Evolutionary conservation across 805 yeast species (phyloP), one percentile per base, ranked within the genome.

Genomic region (Suhomyces pyralidae): DNA sequence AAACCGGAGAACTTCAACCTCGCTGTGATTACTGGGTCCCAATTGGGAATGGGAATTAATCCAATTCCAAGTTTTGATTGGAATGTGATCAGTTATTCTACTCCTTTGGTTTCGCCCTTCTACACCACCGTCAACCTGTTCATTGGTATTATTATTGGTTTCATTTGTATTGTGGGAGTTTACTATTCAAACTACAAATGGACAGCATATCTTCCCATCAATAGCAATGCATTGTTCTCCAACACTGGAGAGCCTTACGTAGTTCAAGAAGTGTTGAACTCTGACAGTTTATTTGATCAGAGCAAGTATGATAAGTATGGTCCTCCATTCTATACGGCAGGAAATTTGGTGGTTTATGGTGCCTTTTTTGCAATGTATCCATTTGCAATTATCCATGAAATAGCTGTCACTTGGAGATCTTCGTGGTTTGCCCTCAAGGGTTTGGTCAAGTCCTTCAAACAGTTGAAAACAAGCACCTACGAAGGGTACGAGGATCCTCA

Each of bases 61-160:
- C 85, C 85, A 10, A 59, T 79, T 40, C 63, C 85, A 8, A 71
- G 81, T 1, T 75, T 82, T 61, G 86, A 82, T 47, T 81, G 84
- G 65, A 81, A 79, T 64, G 24, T 54, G 5, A 57, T 74, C 8
- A 57, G 62, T 34, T 64, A 55, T 28, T 59, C 58, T 26, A 45
- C 59, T 7, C 60, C 72, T 2, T 69, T 83, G 64, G 59, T 74
- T 9, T 52, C 72, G 15, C 87, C 86, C 22, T 73, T 74, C 48
- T 78, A 64, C 57, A 62, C 80, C 0, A 56, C 28, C n/a, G 17
- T 38, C 28, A 50, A 54, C 51, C 59, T 53, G 48, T 61, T 55
- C 48, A 45, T 54, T 45, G 65, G 65, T 3, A 32, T 53, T 3
- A 5, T 56, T 26, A 43, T 61, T 17, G 56, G 54, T 1, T 55